phyloP scores from a whole-genome alignment of 306 rosid genomes.

The Albizia julibrissin region DNA sequence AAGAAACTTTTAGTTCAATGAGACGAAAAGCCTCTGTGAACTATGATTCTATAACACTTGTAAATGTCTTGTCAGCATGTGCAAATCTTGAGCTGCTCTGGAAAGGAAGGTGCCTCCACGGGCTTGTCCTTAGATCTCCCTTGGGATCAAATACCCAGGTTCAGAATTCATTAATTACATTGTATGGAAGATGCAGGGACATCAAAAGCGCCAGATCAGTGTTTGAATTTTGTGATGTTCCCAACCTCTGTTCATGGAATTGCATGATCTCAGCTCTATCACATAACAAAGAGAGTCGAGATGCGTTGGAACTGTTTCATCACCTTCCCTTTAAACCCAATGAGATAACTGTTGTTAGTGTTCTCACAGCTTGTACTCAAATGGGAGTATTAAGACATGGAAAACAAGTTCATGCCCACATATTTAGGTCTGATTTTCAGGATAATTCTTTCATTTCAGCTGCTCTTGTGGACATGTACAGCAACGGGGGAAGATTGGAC shows the following conservation, averaged over 20 bases:
- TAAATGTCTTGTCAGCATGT: constrained; percentile 53
- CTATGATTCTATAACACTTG: constrained; percentile 56
- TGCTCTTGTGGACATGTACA: constrained; percentile 57
- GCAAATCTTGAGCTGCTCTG: constrained; percentile 48
- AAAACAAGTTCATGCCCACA: constrained; percentile 50
- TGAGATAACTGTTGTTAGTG: constrained; percentile 51
- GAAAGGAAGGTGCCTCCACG: constrained; percentile 51
- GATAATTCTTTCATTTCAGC: constrained; percentile 52
- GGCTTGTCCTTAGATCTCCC: constrained; percentile 44
- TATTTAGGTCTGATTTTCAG: constrained; percentile 37
- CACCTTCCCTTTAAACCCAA: constrained; percentile 45
- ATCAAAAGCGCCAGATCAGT: constrained; percentile 49
- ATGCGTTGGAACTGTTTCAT: constrained; percentile 47
- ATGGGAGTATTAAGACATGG: constrained; percentile 48
- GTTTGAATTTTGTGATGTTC: constrained; percentile 37
- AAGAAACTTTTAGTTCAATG: constrained; percentile 46
- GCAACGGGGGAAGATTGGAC: constrained; percentile 59
- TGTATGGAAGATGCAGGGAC: constrained; percentile 65
- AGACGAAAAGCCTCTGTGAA: constrained; percentile 36
- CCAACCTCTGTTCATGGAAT: constrained; percentile 64
- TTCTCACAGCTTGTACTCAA: constrained; percentile 62
- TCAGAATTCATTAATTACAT: constrained; percentile 56
- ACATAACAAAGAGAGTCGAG: constrained; percentile 50
- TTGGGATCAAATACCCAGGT: constrained; percentile 49
- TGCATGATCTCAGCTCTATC: constrained; percentile 60